Percentiles rank a stretch among this genome's conserved stretches.
Conservation (phyloP, 768 basidiomycete species). For the Phylloporus rhodoxanthus region DNA sequence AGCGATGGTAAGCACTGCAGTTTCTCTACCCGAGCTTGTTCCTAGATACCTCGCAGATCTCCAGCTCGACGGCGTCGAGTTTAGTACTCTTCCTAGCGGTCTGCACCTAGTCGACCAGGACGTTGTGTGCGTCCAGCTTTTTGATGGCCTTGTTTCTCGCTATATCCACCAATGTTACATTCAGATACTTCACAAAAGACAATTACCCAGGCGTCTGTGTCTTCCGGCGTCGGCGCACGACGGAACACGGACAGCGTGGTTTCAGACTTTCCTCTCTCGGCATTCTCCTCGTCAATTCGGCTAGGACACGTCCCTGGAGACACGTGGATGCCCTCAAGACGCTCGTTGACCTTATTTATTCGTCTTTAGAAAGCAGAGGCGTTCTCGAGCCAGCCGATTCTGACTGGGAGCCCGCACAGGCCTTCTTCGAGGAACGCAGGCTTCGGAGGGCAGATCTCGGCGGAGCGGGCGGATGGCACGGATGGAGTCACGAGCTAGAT, state of each 20-base stretch:
- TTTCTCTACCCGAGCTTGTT: background rate
- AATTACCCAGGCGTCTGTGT: constrained; percentile 66
- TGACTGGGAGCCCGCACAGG: constrained; percentile 58
- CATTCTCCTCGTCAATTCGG: constrained; percentile 60
- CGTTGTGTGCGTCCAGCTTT: constrained; percentile 52
- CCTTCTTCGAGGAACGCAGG: constrained; percentile 63
- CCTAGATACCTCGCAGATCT: constrained; percentile 41
- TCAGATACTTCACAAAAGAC: constrained; percentile 69
- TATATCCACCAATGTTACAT: constrained; percentile 8
- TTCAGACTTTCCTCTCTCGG: constrained; percentile 77
- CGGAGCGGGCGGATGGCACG: constrained; percentile 56
- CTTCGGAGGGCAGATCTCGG: constrained; percentile 45
- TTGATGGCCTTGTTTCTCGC: background rate
- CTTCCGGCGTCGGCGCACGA: constrained; percentile 62
- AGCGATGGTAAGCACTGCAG: constrained; percentile 47
- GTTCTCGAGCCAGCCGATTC: constrained; percentile 44
- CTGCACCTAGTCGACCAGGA: constrained; percentile 75
- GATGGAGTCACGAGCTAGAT: constrained; percentile 65
- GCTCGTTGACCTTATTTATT: constrained; percentile 51
- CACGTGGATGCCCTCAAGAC: constrained; percentile 62
- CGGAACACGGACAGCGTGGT: constrained; percentile 70
- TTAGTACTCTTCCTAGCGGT: constrained; percentile 76
- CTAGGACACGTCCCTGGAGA: constrained; percentile 67
- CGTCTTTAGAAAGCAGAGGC: constrained; percentile 42
- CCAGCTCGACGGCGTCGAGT: constrained; percentile 67